Evolutionary conservation across 2,329 filamentous ascomycete genomes (phyloP).

Genomic region (Aspergillus glaucus): DNA sequence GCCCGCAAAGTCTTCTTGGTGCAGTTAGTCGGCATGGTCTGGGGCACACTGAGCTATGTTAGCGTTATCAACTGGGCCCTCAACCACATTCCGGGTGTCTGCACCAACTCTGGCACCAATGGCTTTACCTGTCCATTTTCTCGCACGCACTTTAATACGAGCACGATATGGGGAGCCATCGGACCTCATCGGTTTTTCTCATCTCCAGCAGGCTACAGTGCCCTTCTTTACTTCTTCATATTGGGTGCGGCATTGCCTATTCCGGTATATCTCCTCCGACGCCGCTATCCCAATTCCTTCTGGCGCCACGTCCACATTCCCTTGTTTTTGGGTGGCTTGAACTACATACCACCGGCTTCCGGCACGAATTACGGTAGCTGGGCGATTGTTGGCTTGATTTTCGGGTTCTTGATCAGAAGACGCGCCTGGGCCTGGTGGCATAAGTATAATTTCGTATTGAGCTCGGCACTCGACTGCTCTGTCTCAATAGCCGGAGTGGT

Average conservation of each 20-base stretch:
- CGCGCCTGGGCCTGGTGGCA: slow-evolving; percentile 62
- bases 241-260: slow-evolving; percentile 57
- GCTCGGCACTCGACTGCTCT: slow-evolving; percentile 55
- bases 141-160: slow-evolving; percentile 58
- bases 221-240: slow-evolving; percentile 63
- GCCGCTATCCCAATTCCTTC: slow-evolving; percentile 26
- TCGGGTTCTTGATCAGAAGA: slow-evolving; percentile 58
- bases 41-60: slow-evolving; percentile 39
- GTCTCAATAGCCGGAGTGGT: slow-evolving; percentile 20
- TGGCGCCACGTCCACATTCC: slow-evolving; percentile 44
- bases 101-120: slow-evolving; percentile 49
- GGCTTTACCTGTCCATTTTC: slow-evolving; percentile 53
- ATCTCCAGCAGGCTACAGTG: slow-evolving; percentile 52
- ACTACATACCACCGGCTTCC: slow-evolving; percentile 59
- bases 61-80: slow-evolving; percentile 42
- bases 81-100: slow-evolving; percentile 37
- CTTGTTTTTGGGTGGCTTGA: slow-evolving; percentile 57
- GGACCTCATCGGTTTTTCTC: slow-evolving; percentile 62
- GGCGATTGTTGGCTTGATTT: slow-evolving; percentile 57
- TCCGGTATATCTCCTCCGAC: slow-evolving; percentile 50
- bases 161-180: slow-evolving; percentile 64
- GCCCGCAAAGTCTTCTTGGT: slow-evolving; percentile 44
- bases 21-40: slow-evolving; percentile 43
- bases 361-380: slow-evolving; percentile 63
- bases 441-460: slow-evolving; percentile 67